Base-by-base conservation (phyloP, 441 rosid species). In the Adansonia rubrostipa region DNA sequence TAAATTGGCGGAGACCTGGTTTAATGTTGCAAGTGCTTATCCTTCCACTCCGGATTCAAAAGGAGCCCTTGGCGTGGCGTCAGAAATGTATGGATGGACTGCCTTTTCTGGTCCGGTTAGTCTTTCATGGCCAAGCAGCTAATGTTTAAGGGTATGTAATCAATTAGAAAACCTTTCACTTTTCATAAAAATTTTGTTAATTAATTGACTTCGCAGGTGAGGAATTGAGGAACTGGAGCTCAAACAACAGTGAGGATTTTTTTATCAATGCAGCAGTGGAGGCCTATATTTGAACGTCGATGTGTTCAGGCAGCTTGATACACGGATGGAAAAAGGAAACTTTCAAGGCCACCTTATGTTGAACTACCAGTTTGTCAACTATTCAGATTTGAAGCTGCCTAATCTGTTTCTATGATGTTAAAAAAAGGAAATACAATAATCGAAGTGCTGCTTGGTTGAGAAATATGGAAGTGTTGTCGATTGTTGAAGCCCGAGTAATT, bases 211-310 rank as follows among this genome's bases (percentile, higher is more conserved):
- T 8, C 17, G 60, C 60, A 88, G 92, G 91, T 90, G 61, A 88
- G 82, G 15, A 87, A 85, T 67, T 81, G 76, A 3, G 81, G 63
- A 63, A 90, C 91, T 0, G 76, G 83, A 57, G 48, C 87, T 47
- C 88, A 85, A 50, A 77, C 69, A 22, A 88, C 81, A 0, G 91
- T 76, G 77, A 88, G 92, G 71, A 90, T n/a, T 87, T 36, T 82
- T 86, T 4, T 89, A 87, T 75, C 89, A 83, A 71, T 87, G 92
- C 67, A 76, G 82, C 74, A 88, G 86, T 53, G 89, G 89, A 22
- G 89, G 90, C 33, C 68, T 88, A 56, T 89, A 90, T 70, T 76
- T 88, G 79, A 92, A 90, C 8, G 85, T 75, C 0, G 79, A 24
- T 0, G 83, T 84, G 17, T 87, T 88, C 71, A 57, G 0, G 0